phyloP scores from a whole-genome alignment of 2,329 filamentous ascomycete species.

The Talaromyces sp. region DNA sequence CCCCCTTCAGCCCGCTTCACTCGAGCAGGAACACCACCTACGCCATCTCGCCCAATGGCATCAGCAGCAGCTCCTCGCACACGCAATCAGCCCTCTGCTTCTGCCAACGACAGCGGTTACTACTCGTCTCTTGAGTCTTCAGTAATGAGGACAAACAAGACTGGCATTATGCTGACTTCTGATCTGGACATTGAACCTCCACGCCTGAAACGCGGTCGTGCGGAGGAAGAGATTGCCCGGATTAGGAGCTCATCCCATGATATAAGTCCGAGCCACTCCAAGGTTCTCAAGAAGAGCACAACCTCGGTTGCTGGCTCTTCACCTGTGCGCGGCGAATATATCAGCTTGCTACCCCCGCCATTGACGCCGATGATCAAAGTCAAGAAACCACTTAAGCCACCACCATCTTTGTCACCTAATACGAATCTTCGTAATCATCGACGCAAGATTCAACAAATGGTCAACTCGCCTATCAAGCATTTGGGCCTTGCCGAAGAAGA shows the following conservation, averaged over 20 bases:
- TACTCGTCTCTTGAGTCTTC: slow-evolving; percentile 96
- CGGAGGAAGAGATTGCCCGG: slow-evolving; percentile 92
- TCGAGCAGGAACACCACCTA: slow-evolving; percentile 69
- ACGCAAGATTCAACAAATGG: slow-evolving; percentile 73
- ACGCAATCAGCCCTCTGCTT: slow-evolving; percentile 68
- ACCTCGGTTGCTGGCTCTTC: slow-evolving; percentile 58
- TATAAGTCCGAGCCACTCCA: slow-evolving; percentile 63
- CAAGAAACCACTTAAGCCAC: slow-evolving; percentile 62
- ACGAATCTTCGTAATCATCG: slow-evolving; percentile 88
- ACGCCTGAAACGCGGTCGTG: slow-evolving; percentile 79
- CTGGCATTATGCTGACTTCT: slow-evolving; percentile 65
- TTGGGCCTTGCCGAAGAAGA: slow-evolving; percentile 42
- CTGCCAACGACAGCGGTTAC: slow-evolving; percentile 92
- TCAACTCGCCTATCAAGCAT: slow-evolving; percentile 67
- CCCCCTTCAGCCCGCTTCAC: slow-evolving; percentile 47
- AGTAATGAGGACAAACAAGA: slow-evolving; percentile 67
- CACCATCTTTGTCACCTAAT: slow-evolving; percentile 82
- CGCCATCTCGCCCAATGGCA: slow-evolving; percentile 61
- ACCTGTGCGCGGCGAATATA: slow-evolving; percentile 59
- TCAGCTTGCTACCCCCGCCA: slow-evolving; percentile 65
- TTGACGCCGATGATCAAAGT: slow-evolving; percentile 82
- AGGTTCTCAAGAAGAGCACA: slow-evolving; percentile 40
- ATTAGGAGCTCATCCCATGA: slow-evolving; percentile 90
- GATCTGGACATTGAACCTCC: slow-evolving; percentile 72
- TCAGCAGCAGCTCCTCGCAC: slow-evolving; percentile 61